Percentiles rank a stretch among this genome's conserved stretches.
Evolutionary conservation across 148 eudicot species (phyloP).

Genomic region (Persicaria maculosa): DNA sequence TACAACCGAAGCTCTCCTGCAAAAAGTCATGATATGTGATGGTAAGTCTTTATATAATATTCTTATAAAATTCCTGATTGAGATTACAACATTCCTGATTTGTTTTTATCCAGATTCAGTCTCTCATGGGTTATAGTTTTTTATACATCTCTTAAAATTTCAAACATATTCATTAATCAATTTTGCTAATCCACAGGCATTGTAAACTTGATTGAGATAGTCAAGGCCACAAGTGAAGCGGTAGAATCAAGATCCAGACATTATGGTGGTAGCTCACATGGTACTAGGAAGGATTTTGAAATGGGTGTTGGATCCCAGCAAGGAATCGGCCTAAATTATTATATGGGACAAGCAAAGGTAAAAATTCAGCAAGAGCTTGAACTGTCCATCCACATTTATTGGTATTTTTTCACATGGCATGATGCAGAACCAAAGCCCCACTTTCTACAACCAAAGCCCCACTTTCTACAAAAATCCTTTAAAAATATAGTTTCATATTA

Average conservation of each 20-base stretch:
- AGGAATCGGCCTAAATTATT: not conserved
- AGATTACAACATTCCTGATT: not conserved
- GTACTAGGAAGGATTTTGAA: not conserved
- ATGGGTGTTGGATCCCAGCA: not conserved
- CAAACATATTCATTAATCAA: not conserved
- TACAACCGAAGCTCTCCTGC: not conserved
- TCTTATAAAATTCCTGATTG: not conserved
- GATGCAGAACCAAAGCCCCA: too few relatives aligned
- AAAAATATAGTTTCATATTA: too few relatives aligned
- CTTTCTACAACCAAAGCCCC: too few relatives aligned
- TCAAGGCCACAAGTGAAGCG: not conserved
- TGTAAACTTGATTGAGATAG: not conserved
- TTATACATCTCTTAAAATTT: not conserved
- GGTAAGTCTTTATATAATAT: not conserved
- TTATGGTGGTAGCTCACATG: not conserved
- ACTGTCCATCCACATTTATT: not conserved
- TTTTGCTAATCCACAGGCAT: not conserved
- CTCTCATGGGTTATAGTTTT: not conserved
- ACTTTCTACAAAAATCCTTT: too few relatives aligned
- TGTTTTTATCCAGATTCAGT: not conserved
- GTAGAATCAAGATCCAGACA: not conserved
- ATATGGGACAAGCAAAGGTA: not conserved
- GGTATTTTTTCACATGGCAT: not conserved
- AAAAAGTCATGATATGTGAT: not conserved
- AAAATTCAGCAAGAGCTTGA: not conserved